Conservation (phyloP, 768 basidiomycete genomes). For the Boletus subparvulus region DNA sequence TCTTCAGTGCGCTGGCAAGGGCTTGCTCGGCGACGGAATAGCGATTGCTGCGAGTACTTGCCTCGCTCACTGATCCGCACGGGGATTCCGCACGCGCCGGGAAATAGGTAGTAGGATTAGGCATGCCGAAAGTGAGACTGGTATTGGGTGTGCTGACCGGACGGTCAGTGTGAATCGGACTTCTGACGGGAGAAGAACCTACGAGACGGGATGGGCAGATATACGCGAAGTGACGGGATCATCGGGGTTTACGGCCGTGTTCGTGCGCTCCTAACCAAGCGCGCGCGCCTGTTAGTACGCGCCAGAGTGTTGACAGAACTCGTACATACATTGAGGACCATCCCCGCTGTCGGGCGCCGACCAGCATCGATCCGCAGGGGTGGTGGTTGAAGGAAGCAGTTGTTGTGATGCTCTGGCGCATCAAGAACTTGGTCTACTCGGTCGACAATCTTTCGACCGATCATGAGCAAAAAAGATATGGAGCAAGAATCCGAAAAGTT, state of each 20-base stretch:
- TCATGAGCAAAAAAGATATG: conserved; percentile 21
- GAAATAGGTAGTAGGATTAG: conserved; percentile 11
- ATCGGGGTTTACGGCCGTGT: conserved; percentile 8
- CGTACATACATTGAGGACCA: conserved; percentile 13
- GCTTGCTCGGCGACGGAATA: conserved; percentile 46
- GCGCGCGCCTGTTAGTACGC: not conserved
- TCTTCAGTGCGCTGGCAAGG: conserved; percentile 37
- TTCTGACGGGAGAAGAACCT: conserved; percentile 14
- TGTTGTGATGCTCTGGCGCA: conserved; percentile 4
- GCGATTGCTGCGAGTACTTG: conserved; percentile 36
- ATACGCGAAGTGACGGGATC: conserved; percentile 1
- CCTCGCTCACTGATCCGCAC: conserved; percentile 30
- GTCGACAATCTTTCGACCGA: conserved; percentile 26
- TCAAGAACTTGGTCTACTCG: conserved; percentile 25
- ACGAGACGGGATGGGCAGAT: conserved; percentile 14
- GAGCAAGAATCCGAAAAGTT: conserved; percentile 8
- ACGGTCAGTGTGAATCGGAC: conserved; percentile 16
- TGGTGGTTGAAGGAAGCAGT: conserved; percentile 7
- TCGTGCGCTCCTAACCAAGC: conserved; percentile 23
- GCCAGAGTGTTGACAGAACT: not conserved
- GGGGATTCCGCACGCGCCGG: conserved; percentile 14
- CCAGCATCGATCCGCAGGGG: conserved; percentile 16
- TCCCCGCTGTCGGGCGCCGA: conserved; percentile 2
- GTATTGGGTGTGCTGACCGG: conserved; percentile 23
- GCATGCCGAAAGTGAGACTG: conserved; percentile 16